Conservation (phyloP, 768 basidiomycete genomes). For the Boletus fagicola region DNA sequence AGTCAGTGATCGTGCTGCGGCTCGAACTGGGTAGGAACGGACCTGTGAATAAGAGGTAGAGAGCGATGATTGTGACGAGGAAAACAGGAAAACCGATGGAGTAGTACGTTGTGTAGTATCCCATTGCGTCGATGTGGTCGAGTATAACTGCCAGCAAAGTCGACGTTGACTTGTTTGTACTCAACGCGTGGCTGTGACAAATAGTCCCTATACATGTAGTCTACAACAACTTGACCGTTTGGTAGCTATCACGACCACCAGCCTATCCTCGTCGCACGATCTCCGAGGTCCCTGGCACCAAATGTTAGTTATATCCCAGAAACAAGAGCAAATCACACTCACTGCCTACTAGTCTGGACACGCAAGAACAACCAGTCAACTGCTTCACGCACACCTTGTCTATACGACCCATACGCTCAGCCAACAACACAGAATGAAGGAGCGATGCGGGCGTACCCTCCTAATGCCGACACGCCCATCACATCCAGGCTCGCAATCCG, state of each 20-base stretch:
- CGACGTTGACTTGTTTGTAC: conserved; percentile 9
- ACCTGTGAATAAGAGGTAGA: conserved; percentile 93
- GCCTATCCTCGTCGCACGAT: conserved; percentile 7
- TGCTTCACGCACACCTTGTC: conserved; percentile 84
- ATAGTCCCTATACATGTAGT: conserved; percentile 3
- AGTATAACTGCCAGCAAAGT: not conserved
- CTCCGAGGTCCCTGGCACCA: conserved; percentile 19
- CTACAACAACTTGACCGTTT: not conserved
- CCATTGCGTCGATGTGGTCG: conserved; percentile 19
- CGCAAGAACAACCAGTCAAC: conserved; percentile 95
- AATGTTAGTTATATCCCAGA: not conserved
- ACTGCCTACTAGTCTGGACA: conserved; percentile 86
- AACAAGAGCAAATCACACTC: not conserved
- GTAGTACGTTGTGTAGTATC: conserved; percentile 48
- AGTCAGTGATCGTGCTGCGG: not conserved
- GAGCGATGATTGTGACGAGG: conserved; percentile 59
- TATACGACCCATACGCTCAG: conserved; percentile 29
- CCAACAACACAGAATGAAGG: not conserved
- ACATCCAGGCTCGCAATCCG: conserved; percentile 79
- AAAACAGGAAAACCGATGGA: conserved; percentile 69
- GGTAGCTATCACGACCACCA: conserved; percentile 9
- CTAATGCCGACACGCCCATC: conserved; percentile 86
- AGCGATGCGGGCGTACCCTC: conserved; percentile 60
- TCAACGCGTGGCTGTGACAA: conserved; percentile 15
- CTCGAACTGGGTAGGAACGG: conserved; percentile 15